These are phyloP conservation scores for Hymenoscyphus infarciens DNA, from an alignment of 2,329 filamentous ascomycete species.

Conservation along the genomic window DNA sequence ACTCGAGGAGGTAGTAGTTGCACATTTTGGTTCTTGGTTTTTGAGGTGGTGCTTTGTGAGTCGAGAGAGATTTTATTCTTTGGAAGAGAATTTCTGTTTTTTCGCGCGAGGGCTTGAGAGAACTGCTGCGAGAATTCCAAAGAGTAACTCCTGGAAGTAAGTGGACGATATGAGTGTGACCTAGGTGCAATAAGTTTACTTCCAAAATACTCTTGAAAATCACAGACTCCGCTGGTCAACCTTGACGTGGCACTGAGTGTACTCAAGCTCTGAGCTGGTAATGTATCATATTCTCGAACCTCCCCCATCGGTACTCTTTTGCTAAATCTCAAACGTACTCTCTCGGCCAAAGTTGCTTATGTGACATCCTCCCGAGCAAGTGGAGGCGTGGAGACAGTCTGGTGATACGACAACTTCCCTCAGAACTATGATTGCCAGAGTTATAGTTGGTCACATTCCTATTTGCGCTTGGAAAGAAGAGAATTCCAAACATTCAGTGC, in stretches of 20 bases:
- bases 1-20: slow-evolving; percentile 29
- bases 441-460: background rate
- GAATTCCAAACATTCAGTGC: background rate
- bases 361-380: background rate
- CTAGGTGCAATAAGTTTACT: background rate
- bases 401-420: background rate
- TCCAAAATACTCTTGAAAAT: background rate
- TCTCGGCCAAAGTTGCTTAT: slow-evolving; percentile 2
- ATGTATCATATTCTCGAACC: background rate
- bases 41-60: background rate
- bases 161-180: background rate
- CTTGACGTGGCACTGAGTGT: background rate
- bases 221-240: background rate
- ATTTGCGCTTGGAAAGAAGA: background rate
- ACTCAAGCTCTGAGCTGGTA: background rate
- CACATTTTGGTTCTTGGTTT: slow-evolving; percentile 26
- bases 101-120: background rate
- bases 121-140: background rate
- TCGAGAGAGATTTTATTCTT: too few species aligned
- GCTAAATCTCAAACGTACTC: background rate
- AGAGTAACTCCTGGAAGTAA: background rate
- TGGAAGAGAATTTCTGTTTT: background rate
- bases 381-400: background rate
- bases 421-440: background rate
- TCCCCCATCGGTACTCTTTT: background rate